A percentile compares a stretch with the other conserved stretches of the same genome.
These are phyloP conservation scores for Yarrowia galli DNA, from an alignment of 1,139 yeast genomes.

Conservation along the genomic window DNA sequence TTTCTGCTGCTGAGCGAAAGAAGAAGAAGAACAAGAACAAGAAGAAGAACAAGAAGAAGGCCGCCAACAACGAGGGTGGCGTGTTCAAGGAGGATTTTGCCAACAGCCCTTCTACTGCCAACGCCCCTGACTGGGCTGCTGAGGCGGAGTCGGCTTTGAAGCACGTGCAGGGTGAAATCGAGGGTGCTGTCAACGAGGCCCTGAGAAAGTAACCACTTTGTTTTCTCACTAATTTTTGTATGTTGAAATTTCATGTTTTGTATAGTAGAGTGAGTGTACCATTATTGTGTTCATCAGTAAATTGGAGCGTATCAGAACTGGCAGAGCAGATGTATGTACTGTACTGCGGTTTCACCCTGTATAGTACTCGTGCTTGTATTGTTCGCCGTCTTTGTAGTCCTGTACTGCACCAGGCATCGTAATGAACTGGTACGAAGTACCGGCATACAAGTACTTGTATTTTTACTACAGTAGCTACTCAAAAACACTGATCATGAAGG, in stretches of 20 bases:
- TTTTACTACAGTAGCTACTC: no score
- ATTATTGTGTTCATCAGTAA: no score
- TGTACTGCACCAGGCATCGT: no score
- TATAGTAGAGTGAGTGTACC: conserved; percentile 18
- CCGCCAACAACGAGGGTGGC: conserved; percentile 33
- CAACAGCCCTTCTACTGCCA: conserved; percentile 27
- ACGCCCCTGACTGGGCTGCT: conserved; percentile 37
- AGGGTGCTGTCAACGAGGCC: conserved; percentile 36
- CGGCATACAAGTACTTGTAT: no score
- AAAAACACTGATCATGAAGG: no score
- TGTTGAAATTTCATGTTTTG: conserved; percentile 34
- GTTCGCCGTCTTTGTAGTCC: no score
- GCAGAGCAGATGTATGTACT: no score
- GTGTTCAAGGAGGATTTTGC: conserved; percentile 37
- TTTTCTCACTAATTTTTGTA: conserved; percentile 33
- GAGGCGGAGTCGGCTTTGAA: conserved; percentile 37
- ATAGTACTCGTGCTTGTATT: no score
- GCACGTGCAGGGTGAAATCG: conserved; percentile 38
- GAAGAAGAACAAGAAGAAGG: conserved; percentile 26
- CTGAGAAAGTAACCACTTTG: conserved; percentile 25
- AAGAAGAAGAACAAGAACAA: conserved; percentile 29
- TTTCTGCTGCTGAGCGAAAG: conserved; percentile 35
- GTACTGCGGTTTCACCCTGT: no score
- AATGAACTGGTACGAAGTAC: no score
- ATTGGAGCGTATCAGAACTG: no score